A percentile compares a stretch with the other conserved stretches of the same genome.
phyloP scores from a whole-genome alignment of 805 yeast genomes.

The Starmera amethionina region DNA sequence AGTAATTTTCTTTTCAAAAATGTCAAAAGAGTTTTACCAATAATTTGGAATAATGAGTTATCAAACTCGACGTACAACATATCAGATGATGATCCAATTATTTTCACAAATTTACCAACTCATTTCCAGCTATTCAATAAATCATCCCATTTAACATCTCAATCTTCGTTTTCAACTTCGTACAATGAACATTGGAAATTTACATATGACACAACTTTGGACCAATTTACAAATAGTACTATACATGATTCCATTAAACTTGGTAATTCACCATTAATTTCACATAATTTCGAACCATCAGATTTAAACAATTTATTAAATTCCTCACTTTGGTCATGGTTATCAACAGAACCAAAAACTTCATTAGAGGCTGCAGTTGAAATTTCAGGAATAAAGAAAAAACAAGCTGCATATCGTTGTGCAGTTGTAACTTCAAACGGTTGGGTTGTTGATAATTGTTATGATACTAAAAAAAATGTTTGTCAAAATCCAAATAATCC shows the following conservation, averaged over 20 bases:
- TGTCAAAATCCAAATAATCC: conserved; percentile 39
- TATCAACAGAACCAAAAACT: conserved; percentile 37
- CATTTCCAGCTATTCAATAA: conserved; percentile 15
- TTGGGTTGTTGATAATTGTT: conserved; percentile 65
- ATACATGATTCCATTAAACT: conserved; percentile 32
- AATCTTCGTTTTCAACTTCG: conserved; percentile 4
- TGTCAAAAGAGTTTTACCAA: conserved; percentile 26
- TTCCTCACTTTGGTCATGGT: conserved; percentile 69
- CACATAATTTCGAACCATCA: conserved; percentile 22
- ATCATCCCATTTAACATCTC: conserved; percentile 4
- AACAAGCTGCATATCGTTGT: conserved; percentile 32
- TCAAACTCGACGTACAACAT: conserved; percentile 22
- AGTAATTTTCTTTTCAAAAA: conserved; percentile 24
- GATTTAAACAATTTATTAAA: conserved; percentile 24
- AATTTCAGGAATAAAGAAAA: conserved; percentile 4
- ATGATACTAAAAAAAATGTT: conserved; percentile 36
- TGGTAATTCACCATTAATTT: conserved; percentile 62
- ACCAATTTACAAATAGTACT: conserved; percentile 30
- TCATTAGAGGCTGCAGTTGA: conserved; percentile 11
- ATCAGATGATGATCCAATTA: conserved; percentile 8
- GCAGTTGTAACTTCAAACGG: conserved; percentile 34
- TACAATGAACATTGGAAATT: conserved; percentile 26
- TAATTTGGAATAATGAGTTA: conserved; percentile 22
- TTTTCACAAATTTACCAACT: conserved; percentile 8
- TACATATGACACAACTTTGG: conserved; percentile 30